These are phyloP conservation scores for Penicillium samsonianum DNA, from an alignment of 495 filamentous ascomycete genomes.

Conservation along the genomic window DNA sequence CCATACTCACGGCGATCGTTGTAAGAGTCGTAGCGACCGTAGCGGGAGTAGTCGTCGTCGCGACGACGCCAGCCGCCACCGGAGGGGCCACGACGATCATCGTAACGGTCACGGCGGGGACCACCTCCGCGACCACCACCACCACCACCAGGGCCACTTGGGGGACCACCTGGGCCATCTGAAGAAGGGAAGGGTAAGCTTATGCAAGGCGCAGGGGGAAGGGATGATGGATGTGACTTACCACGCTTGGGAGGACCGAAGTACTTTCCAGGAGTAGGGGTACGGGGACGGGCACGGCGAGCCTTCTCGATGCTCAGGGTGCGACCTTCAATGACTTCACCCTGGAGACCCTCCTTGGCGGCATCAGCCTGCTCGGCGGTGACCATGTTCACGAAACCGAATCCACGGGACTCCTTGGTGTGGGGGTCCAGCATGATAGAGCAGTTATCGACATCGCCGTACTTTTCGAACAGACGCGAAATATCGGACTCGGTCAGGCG, in stretches of 20 bases:
- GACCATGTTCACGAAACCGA: constrained; percentile 99
- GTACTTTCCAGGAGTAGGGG: constrained; percentile 98
- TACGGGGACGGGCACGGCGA: constrained; percentile 88
- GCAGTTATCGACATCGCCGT: constrained; percentile 97
- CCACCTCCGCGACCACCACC: constrained; percentile 7
- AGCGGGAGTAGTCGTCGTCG: constrained; percentile 55
- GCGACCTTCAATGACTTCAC: constrained; percentile 92
- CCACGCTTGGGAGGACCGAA: constrained; percentile 98
- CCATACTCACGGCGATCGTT: constrained; percentile 55
- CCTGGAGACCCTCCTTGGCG: constrained; percentile 93
- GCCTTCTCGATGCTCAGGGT: constrained; percentile 99
- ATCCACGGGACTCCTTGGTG: constrained; percentile 96
- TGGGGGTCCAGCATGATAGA: constrained; percentile 99
- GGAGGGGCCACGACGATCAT: constrained; percentile 60
- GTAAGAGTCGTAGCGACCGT: constrained; percentile 60
- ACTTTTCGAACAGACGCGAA: constrained; percentile 95
- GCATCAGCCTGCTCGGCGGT: constrained; percentile 92
- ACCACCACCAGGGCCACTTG: constrained; percentile 38
- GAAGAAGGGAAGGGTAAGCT: constrained; percentile 33
- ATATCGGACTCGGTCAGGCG: constrained; percentile 89
- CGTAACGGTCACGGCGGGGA: constrained; percentile 47
- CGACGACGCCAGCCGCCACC: constrained; percentile 51
- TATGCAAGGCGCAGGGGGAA: constrained; percentile 17
- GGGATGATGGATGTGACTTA: constrained; percentile 45
- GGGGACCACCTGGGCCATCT: constrained; percentile 42